phyloP scores from a whole-genome alignment of 2,329 filamentous ascomycete genomes.

The Sclerotinia nivalis region DNA sequence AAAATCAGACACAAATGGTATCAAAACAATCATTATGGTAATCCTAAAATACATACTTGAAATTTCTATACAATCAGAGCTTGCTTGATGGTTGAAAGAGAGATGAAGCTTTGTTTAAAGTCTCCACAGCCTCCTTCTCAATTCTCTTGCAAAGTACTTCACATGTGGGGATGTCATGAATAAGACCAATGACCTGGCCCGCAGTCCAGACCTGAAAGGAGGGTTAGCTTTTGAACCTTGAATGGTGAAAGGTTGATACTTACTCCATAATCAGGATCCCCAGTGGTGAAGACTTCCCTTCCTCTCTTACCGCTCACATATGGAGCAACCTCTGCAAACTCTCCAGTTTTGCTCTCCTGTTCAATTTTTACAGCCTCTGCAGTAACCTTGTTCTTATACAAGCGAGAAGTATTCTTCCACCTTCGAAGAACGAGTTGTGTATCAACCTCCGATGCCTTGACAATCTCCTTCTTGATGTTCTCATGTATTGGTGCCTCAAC shows the following conservation, averaged over 20 bases:
- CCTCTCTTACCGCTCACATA: slow-evolving; percentile 89
- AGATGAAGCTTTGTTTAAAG: slow-evolving; percentile 59
- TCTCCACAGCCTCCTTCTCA: slow-evolving; percentile 71
- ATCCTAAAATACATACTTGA: slow-evolving; percentile 20
- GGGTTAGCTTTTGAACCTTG: slow-evolving; percentile 15
- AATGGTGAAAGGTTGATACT: slow-evolving; percentile 44
- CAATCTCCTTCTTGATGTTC: slow-evolving; percentile 93
- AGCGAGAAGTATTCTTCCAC: slow-evolving; percentile 88
- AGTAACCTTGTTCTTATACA: slow-evolving; percentile 90
- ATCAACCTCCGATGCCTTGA: slow-evolving; percentile 84
- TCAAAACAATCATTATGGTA: slow-evolving; percentile 18
- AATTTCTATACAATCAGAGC: slow-evolving; percentile 35
- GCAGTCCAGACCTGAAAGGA: slow-evolving; percentile 82
- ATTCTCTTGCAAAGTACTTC: slow-evolving; percentile 68
- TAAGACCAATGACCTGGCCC: slow-evolving; percentile 89
- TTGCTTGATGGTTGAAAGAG: slow-evolving; percentile 60
- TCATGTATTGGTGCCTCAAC: slow-evolving; percentile 88
- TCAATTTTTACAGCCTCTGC: slow-evolving; percentile 80
- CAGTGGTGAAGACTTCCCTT: slow-evolving; percentile 86
- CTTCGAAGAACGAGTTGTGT: slow-evolving; percentile 83
- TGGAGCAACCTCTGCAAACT: slow-evolving; percentile 86
- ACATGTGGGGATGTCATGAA: slow-evolving; percentile 80
- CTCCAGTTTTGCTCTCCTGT: slow-evolving; percentile 75
- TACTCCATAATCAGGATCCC: slow-evolving; percentile 87
- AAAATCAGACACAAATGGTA: neutral